Evolutionary conservation across 768 basidiomycete genomes (phyloP), one percentile per base, ranked within the genome.

Genomic region (Mycena albidolilacea): DNA sequence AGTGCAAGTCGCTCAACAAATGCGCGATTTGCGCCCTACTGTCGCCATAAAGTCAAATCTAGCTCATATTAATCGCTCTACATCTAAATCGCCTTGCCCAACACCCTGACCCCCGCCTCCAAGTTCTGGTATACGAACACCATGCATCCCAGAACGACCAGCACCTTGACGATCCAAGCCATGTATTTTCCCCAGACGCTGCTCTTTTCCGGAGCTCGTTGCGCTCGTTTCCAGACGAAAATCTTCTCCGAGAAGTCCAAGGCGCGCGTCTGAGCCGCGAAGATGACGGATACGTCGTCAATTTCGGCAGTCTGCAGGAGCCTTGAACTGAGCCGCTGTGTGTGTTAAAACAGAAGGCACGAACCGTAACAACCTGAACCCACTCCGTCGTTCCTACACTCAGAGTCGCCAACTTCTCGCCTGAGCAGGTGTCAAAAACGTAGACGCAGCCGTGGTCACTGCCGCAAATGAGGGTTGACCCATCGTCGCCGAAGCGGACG

Each of bases 391-490:
- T 30, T 43, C 59, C 67, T 38, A 69, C 48, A 50, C 60, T 54
- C 39, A 68, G 67, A 21, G 59, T 61, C 66, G 43, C 43, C 19
- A 67, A 44, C 38, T 7, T 50, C 11, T 61, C 14, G 43, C 67
- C 59, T 17, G 58, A 61, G 58, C 67, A 21, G 48, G 59, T 68
- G 35, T 68, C 59, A 39, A 60, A 68, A 21, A 68, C 67, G 17
- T 68, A 67, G 41, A 67, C 57, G 35, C 44, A 55, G 19, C 64
- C 64, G n/a, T 66, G 64, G 64, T 66, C 64, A 43, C 65, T 67
- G 30, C 65, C 65, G 37, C 58, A 50, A 19, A 68, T 35, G 39
- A 68, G 8, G 46, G 39, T 52, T 39, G 67, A 19, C n/a, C 67
- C 58, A 23, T 68, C 19, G n/a, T 68, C 67, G 0, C 58, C 59